phyloP scores from a whole-genome alignment of 1,284 basidiomycete genomes.

The Ganoderma boninense region DNA sequence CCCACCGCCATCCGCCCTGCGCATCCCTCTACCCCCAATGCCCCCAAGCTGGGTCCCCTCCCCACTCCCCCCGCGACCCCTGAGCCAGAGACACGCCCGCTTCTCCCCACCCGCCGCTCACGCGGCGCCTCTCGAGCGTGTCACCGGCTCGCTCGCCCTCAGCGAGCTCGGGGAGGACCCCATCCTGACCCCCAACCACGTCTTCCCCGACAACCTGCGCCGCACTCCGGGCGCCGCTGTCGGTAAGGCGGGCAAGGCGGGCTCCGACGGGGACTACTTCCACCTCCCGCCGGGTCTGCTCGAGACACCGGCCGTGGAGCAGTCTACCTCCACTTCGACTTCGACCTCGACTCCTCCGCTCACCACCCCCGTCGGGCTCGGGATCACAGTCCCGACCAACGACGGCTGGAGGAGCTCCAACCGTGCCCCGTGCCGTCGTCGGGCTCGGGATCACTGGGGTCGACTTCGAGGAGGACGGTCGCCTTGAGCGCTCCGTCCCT shows the following conservation, averaged over 20 bases:
- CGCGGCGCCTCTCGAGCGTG: slow-evolving; percentile 8
- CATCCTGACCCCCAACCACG: slow-evolving; percentile 22
- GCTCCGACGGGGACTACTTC: slow-evolving; percentile 22
- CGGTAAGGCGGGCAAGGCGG: not conserved
- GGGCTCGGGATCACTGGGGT: slow-evolving; percentile 7
- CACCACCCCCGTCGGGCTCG: slow-evolving; percentile 19
- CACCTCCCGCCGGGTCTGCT: slow-evolving; percentile 21
- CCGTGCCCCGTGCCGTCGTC: not conserved
- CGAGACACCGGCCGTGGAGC: slow-evolving; percentile 1
- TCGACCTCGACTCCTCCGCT: not conserved
- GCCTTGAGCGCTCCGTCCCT: not conserved
- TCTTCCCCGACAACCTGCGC: slow-evolving; percentile 26
- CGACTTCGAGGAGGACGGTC: not conserved
- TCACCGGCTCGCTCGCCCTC: slow-evolving; percentile 18
- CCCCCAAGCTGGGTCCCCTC: slow-evolving; percentile 25
- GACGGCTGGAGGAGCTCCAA: not conserved
- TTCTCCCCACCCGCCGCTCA: slow-evolving; percentile 23
- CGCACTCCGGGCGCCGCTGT: slow-evolving; percentile 29
- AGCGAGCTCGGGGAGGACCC: slow-evolving; percentile 16
- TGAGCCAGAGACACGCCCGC: slow-evolving; percentile 19
- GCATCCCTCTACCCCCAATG: slow-evolving; percentile 4
- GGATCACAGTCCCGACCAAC: slow-evolving; percentile 9
- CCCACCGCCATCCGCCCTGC: slow-evolving; percentile 14
- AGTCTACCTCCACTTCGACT: not conserved
- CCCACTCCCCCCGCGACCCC: slow-evolving; percentile 23